Percentiles rank a stretch among this genome's conserved stretches.
phyloP scores from a whole-genome alignment of 2,329 filamentous ascomycete genomes.

The Fusarium subglutinans region DNA sequence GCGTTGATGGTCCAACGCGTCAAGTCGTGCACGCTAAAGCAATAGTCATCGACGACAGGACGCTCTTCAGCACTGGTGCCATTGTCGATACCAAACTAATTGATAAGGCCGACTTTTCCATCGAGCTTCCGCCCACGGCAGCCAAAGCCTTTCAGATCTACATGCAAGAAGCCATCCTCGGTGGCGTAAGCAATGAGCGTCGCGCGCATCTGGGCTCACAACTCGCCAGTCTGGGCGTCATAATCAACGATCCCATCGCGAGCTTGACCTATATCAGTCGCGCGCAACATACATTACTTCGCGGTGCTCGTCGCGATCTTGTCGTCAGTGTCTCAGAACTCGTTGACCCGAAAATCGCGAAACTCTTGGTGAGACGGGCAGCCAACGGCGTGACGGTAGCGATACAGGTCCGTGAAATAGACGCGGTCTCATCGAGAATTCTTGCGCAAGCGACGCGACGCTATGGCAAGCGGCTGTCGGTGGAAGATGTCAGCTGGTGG shows the following conservation, averaged over 20 bases:
- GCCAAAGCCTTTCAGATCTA: background rate
- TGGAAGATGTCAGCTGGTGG: conserved; percentile 6
- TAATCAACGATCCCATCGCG: background rate
- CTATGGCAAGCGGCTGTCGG: background rate
- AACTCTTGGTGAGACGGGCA: background rate
- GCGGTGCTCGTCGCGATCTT: background rate
- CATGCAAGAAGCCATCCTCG: background rate
- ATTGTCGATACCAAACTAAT: background rate
- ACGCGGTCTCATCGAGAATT: background rate
- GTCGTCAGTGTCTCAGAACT: background rate
- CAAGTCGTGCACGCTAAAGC: conserved; percentile 5
- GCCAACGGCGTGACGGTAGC: background rate
- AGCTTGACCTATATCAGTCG: conserved; percentile 7
- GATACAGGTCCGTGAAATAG: background rate
- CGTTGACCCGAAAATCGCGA: background rate
- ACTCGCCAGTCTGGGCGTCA: background rate
- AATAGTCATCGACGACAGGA: background rate
- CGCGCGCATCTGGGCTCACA: background rate
- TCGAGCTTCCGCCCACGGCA: background rate
- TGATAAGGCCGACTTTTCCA: conserved; percentile 2
- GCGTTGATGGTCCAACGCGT: background rate
- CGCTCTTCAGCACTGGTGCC: background rate
- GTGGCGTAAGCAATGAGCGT: background rate
- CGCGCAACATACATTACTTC: background rate
- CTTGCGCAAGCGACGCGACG: background rate